A percentile compares a stretch with the other conserved stretches of the same genome.
Conservation (phyloP, 176 grass and related monocot species). For the Pharus latifolius region DNA sequence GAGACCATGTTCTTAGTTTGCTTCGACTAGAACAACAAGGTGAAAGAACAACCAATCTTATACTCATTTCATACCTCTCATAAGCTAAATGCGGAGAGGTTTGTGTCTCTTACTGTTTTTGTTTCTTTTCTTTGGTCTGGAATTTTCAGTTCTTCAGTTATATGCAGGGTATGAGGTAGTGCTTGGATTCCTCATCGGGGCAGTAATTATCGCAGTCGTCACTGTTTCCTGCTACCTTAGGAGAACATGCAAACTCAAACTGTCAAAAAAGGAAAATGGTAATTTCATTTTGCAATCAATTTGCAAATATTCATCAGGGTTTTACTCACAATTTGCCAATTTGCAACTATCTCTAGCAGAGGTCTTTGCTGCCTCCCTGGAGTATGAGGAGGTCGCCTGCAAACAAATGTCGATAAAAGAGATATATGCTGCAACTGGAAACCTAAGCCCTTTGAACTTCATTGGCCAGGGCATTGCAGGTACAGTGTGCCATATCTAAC, state of each 20-base stretch:
- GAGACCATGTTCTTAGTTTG: constrained; percentile 11
- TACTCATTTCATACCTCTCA: constrained; percentile 10
- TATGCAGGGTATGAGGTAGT: constrained; percentile 29
- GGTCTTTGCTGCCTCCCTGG: constrained; percentile 19
- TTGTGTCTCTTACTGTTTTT: background rate
- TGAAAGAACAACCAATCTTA: background rate
- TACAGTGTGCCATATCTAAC: background rate
- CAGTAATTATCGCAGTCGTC: constrained; percentile 8
- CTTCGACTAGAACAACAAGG: background rate
- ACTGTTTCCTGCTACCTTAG: constrained; percentile 21
- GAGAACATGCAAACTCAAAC: constrained; percentile 16
- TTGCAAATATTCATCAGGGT: background rate
- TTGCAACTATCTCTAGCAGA: constrained; percentile 18
- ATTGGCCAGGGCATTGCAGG: constrained; percentile 70
- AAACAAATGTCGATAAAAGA: constrained; percentile 49
- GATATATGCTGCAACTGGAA: constrained; percentile 45
- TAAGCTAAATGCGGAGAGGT: constrained; percentile 38
- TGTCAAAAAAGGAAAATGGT: constrained; percentile 26
- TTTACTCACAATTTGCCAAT: background rate
- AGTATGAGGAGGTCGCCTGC: constrained; percentile 36
- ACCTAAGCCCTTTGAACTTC: constrained; percentile 30
- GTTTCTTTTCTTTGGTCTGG: background rate
- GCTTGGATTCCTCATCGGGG: constrained; percentile 23
- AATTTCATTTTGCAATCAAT: background rate
- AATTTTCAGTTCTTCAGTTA: background rate